Evolutionary conservation across 2,329 filamentous ascomycete genomes (phyloP), one percentile per base, ranked within the genome.

Genomic region (Tolypocladium cylindrosporum): DNA sequence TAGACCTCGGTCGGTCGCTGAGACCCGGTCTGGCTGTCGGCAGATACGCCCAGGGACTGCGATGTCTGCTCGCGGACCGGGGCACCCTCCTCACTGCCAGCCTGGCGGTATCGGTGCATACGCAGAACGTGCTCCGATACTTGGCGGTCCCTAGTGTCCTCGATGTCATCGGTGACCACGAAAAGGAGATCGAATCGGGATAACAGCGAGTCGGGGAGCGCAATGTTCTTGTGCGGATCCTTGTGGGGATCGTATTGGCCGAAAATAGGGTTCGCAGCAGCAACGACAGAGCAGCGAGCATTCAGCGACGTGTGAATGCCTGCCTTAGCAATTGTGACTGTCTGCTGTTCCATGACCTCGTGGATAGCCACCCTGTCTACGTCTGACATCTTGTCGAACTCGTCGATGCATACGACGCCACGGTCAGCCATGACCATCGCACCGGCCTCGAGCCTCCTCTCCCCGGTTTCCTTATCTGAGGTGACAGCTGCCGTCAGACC

Each of bases 311-410:
- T 99, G 74, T 99, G 94, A 59, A 99, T 99, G 63, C 94, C 94
- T 1, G 94, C 94, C 76, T 99, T 99, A 56, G 94, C 94, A 68
- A 99, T 99, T 16, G 94, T 99, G 60, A 99, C 94, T 0, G 94
- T 99, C 75, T 99, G 94, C 76, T 99, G 94, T 75, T 99, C 94
- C 94, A 99, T 99, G 64, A 99, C 94, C 89, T 99, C 94, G 83
- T 99, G 94, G 66, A 99, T 99, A 53, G 94, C 94, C 4, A 99
- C 94, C 70, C 94, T 86, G 74, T 99, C 94, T 59, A 97, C 88
- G 70, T 99, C 94, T 58, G 91, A 97, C 94, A 99, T 99, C 74
- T 99, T 99, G 78, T 99, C 94, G 65, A 99, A 99, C 69, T 99
- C 94, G 71, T 99, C 94, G 64, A 99, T 99, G 77, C 94, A 99